Evolutionary conservation across 768 basidiomycete genomes (phyloP), one percentile per base, ranked within the genome.

Genomic region (Austroboletus festivus): DNA sequence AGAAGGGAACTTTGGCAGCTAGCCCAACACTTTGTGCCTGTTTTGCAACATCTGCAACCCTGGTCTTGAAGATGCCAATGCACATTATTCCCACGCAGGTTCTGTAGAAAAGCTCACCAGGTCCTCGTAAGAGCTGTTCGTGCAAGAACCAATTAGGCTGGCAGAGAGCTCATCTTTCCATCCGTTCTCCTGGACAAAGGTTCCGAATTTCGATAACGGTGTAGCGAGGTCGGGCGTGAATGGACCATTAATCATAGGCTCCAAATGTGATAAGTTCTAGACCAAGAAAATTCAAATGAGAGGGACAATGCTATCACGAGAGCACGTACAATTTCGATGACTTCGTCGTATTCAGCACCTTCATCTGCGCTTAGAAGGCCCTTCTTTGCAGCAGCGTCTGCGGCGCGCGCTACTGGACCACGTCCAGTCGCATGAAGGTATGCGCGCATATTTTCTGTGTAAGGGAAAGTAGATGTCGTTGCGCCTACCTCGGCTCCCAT

Each of bases 401-500:
- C 96, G 24, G 90, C 90, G 15, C 70, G 72, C 24, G 94, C 94
- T 21, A 95, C 92, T 26, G 86, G 81, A 34, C 79, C 82, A 48
- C 96, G 84, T 42, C 91, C 86, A 9, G 96, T 99, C 18, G 93
- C 93, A 54, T 80, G 75, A 24, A 99, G 81, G 70, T 98, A 99
- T 30, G 81, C 76, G 26, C 83, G 78, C 95, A 98, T 98, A 60
- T 82, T 82, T 16, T 80, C 69, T 15, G 92, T 93, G 70, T 98
- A 99, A 5, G 95, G 94, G 78, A 99, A 99, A 6, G 89, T 92
- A 1, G 94, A 95, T 0, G 96, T 98, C 1, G 96, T 99, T n/a
- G 96, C 96, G 33, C 96, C 96, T n/a, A 98, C 94, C 74, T 99
- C 96, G 12, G 96, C 96, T 43, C 96, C 96, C 96, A 98, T 99